A percentile compares a stretch with the other conserved stretches of the same genome.
phyloP scores from a whole-genome alignment of 352 stramenopile species.

The Peronospora farinosa region DNA sequence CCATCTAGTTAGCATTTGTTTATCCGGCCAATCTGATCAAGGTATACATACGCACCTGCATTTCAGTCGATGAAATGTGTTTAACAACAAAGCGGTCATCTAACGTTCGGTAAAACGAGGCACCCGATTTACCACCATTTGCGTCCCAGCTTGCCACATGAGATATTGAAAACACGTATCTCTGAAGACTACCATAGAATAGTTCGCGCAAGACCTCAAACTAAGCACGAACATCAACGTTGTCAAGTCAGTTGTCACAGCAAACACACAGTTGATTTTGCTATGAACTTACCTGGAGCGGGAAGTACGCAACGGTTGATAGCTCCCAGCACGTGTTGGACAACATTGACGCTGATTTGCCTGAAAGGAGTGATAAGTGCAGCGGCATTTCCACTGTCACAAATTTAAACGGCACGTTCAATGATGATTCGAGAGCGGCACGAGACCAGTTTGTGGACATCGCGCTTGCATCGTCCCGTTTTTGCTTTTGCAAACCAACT shows the following conservation, averaged over 20 bases:
- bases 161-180: constrained; percentile 80
- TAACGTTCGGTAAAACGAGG: constrained; percentile 92
- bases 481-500: constrained; percentile 15
- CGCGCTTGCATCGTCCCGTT: constrained; percentile 13
- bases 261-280: background rate
- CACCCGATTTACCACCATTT: constrained; percentile 95
- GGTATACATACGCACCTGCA: constrained; percentile 80
- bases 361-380: constrained; percentile 52
- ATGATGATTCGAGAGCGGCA: constrained; percentile 42
- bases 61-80: constrained; percentile 95
- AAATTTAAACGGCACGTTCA: constrained; percentile 65
- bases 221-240: constrained; percentile 30
- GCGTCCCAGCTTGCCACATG: constrained; percentile 87
- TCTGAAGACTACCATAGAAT: constrained; percentile 57
- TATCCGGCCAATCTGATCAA: background rate
- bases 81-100: constrained; percentile 98
- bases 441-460: constrained; percentile 68
- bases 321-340: constrained; percentile 59
- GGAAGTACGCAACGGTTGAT: constrained; percentile 65
- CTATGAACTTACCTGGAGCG: constrained; percentile 52
- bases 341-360: constrained; percentile 25
- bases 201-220: constrained; percentile 91
- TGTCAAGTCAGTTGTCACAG: constrained; percentile 1
- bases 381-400: constrained; percentile 48
- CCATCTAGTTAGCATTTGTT: background rate